Percentiles rank a stretch among this genome's conserved stretches.
Conservation (phyloP, 768 basidiomycete species). For the Floccularia luteovirens region DNA sequence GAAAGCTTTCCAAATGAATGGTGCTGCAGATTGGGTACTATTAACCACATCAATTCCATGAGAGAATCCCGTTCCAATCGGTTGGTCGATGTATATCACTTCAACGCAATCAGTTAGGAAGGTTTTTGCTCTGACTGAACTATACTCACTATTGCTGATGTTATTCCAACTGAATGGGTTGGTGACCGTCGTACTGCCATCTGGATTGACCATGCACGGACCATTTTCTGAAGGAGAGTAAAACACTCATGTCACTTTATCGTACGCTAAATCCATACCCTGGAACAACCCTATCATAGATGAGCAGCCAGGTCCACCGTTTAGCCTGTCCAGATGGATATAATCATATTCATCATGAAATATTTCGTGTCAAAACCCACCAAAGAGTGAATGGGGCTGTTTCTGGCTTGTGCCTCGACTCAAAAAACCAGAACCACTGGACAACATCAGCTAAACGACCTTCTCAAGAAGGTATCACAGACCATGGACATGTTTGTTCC, state of each 20-base stretch:
- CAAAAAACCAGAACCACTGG: slow-evolving; percentile 76
- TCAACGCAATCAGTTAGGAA: background rate
- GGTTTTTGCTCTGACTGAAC: background rate
- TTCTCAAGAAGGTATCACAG: slow-evolving; percentile 5
- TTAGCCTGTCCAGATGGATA: slow-evolving; percentile 29
- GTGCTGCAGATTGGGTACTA: slow-evolving; percentile 47
- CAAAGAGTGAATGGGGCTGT: slow-evolving; percentile 63
- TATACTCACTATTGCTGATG: slow-evolving; percentile 48
- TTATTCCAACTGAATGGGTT: slow-evolving; percentile 72
- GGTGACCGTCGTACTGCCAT: slow-evolving; percentile 39
- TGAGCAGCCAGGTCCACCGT: slow-evolving; percentile 57
- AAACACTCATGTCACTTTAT: background rate
- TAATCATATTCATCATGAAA: background rate
- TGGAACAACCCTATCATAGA: slow-evolving; percentile 63
- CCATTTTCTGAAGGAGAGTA: slow-evolving; percentile 39
- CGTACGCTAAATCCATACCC: slow-evolving; percentile 21
- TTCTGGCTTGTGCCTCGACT: slow-evolving; percentile 48
- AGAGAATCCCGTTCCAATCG: slow-evolving; percentile 61
- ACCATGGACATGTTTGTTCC: slow-evolving; percentile 55
- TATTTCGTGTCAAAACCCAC: slow-evolving; percentile 17
- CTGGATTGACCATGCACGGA: slow-evolving; percentile 52
- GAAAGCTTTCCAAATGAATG: slow-evolving; percentile 54
- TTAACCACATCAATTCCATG: slow-evolving; percentile 51
- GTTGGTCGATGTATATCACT: slow-evolving; percentile 72
- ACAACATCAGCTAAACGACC: background rate